phyloP scores from a whole-genome alignment of 140 eudicot species.

The Anethum foeniculum region DNA sequence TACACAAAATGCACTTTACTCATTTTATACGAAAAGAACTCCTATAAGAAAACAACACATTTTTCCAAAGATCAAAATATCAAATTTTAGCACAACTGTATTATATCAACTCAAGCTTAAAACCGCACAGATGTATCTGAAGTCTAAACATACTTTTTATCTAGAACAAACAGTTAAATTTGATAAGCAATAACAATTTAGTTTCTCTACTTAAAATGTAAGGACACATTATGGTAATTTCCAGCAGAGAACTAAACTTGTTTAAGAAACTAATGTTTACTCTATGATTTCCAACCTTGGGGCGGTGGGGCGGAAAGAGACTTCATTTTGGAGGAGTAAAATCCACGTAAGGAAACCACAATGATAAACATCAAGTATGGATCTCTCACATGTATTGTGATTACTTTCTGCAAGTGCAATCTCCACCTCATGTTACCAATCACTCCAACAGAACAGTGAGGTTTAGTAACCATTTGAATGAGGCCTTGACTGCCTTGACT shows the following conservation, averaged over 20 bases:
- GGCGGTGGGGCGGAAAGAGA: neutral
- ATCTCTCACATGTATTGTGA: neutral
- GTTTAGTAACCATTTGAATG: slow-evolving; percentile 80
- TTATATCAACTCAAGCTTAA: neutral
- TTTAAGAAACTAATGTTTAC: neutral
- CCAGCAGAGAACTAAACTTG: neutral
- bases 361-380: neutral
- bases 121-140: neutral
- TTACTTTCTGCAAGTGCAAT: neutral
- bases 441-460: neutral
- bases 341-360: neutral
- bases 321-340: neutral
- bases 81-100: neutral
- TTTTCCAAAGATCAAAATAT: neutral
- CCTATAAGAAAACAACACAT: too few species aligned
- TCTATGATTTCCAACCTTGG: neutral
- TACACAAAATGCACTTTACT: too few species aligned
- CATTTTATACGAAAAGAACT: too few species aligned
- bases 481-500: slow-evolving; percentile 35
- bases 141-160: neutral
- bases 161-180: neutral
- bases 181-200: neutral
- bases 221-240: neutral
- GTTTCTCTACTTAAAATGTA: neutral
- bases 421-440: neutral